phyloP scores from a whole-genome alignment of 495 filamentous ascomycete genomes.

The Aspergillus carlsbadensis region DNA sequence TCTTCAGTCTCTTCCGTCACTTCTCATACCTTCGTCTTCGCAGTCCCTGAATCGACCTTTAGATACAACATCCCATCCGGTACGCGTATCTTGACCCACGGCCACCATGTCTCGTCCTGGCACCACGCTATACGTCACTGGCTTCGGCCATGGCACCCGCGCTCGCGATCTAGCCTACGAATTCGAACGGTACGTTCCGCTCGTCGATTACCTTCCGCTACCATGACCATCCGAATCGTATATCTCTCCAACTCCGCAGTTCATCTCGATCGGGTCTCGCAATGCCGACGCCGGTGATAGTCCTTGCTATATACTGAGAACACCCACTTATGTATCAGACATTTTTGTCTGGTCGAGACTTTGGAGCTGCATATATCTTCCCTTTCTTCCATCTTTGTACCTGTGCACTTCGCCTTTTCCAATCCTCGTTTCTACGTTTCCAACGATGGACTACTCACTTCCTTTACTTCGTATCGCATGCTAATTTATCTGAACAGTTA shows the following conservation, averaged over 20 bases:
- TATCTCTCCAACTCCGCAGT: slow-evolving; percentile 20
- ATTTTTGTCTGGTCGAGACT: background rate
- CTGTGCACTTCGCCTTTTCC: background rate
- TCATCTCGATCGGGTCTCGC: slow-evolving; percentile 22
- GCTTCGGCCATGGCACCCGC: slow-evolving; percentile 98
- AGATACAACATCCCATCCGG: background rate
- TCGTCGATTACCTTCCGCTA: slow-evolving; percentile 48
- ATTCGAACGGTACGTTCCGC: slow-evolving; percentile 97
- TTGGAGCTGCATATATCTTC: background rate
- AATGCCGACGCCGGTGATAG: slow-evolving; percentile 20
- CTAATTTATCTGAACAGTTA: slow-evolving; percentile 63
- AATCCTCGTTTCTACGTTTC: background rate
- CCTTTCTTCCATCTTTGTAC: background rate
- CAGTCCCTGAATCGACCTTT: background rate
- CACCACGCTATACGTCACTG: slow-evolving; percentile 94
- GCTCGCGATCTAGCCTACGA: slow-evolving; percentile 99
- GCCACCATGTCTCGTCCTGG: slow-evolving; percentile 80
- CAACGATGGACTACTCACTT: background rate
- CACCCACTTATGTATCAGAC: slow-evolving; percentile 7
- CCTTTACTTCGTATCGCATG: slow-evolving; percentile 1
- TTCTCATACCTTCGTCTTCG: background rate
- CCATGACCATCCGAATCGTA: slow-evolving; percentile 28
- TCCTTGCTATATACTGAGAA: slow-evolving; percentile 9
- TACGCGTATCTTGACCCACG: background rate
- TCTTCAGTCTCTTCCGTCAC: slow-evolving; percentile 6